Percentiles rank a stretch among this genome's conserved stretches.
Evolutionary conservation across 1,284 basidiomycete genomes (phyloP).

Genomic region (Tilletia horrida): DNA sequence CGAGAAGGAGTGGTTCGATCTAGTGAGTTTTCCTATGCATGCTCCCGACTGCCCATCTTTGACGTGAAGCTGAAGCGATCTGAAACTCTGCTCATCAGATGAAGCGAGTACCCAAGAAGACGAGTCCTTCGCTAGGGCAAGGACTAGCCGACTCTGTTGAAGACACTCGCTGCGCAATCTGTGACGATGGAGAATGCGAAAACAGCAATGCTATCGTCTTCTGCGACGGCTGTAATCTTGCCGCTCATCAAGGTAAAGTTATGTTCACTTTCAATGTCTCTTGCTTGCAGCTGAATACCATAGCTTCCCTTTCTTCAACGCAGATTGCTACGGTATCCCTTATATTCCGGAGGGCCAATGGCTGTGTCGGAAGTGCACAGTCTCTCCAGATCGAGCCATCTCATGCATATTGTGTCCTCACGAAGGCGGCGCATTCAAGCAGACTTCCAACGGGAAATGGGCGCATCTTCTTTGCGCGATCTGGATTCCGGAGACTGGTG

Average conservation of each 20-base stretch:
- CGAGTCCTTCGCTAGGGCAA: conserved; percentile 20
- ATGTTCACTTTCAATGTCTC: not conserved
- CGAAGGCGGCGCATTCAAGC: conserved; percentile 97
- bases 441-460: conserved; percentile 89
- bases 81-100: conserved; percentile 57
- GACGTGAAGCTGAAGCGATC: not conserved
- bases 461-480: conserved; percentile 94
- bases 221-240: conserved; percentile 97
- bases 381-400: conserved; percentile 92
- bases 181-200: conserved; percentile 96
- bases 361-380: conserved; percentile 97
- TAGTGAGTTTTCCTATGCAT: conserved; percentile 63
- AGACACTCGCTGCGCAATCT: conserved; percentile 77
- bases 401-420: conserved; percentile 91
- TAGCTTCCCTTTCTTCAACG: conserved; percentile 11
- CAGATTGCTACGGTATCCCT: conserved; percentile 97
- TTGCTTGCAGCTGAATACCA: no score
- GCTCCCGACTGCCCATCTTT: conserved; percentile 19
- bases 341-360: conserved; percentile 99
- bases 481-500: conserved; percentile 92
- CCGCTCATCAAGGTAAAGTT: conserved; percentile 84
- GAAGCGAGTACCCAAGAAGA: conserved; percentile 40
- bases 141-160: conserved; percentile 37
- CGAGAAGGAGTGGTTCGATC: conserved; percentile 98
- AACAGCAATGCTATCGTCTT: conserved; percentile 99